Percentiles rank a stretch among this genome's conserved stretches.
Evolutionary conservation across 352 stramenopile species (phyloP).

Genomic region (Pythium dissimile): DNA sequence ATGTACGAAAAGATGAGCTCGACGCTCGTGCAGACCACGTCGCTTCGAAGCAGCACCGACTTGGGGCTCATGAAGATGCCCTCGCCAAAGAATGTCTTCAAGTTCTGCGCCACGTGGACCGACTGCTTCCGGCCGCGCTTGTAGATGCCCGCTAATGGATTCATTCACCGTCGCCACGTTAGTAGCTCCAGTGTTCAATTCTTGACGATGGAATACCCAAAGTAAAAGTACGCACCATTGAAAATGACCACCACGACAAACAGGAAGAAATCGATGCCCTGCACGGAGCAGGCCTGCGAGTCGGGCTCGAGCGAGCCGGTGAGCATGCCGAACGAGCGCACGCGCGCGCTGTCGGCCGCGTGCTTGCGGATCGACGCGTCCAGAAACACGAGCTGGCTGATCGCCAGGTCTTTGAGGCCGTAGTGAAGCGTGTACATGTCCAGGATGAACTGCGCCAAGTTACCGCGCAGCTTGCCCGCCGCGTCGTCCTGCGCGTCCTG

Average conservation of each 20-base stretch:
- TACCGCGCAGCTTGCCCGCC: slow-evolving; percentile 43
- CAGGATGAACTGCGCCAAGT: slow-evolving; percentile 77
- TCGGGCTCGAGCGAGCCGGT: slow-evolving; percentile 72
- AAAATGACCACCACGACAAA: slow-evolving; percentile 77
- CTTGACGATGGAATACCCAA: too few relatives aligned
- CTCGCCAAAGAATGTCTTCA: slow-evolving; percentile 68
- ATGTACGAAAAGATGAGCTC: slow-evolving; percentile 75
- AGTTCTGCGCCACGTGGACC: slow-evolving; percentile 59
- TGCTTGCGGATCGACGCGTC: slow-evolving; percentile 72
- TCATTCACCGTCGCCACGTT: background rate
- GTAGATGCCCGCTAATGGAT: slow-evolving; percentile 63
- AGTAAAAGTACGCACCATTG: slow-evolving; percentile 39
- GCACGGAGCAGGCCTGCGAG: slow-evolving; percentile 67
- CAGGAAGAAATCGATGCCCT: slow-evolving; percentile 74
- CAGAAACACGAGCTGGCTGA: slow-evolving; percentile 77
- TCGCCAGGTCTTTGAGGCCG: slow-evolving; percentile 71
- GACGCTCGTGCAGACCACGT: slow-evolving; percentile 64
- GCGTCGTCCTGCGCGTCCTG: slow-evolving; percentile 73
- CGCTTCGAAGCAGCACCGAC: slow-evolving; percentile 44
- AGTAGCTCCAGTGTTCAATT: background rate
- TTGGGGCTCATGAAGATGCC: slow-evolving; percentile 58
- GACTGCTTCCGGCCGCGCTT: slow-evolving; percentile 70
- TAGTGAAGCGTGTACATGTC: slow-evolving; percentile 84
- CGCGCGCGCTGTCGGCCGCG: slow-evolving; percentile 59
- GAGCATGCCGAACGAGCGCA: slow-evolving; percentile 65